phyloP scores from a whole-genome alignment of 2,329 filamentous ascomycete genomes.

The Fusarium mundagurra region DNA sequence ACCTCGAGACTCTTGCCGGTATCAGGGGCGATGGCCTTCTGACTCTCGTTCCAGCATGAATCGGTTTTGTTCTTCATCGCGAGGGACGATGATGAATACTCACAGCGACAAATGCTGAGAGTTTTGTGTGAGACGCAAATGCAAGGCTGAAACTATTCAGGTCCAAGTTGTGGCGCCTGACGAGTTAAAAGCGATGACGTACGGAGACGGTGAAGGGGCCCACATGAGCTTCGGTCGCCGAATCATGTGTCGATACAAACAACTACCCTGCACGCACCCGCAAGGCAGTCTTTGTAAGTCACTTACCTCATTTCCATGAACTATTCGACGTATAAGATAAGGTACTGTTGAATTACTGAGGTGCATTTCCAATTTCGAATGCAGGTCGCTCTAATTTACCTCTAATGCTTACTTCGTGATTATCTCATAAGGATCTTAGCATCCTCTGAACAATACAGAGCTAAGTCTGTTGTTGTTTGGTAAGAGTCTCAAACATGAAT shows the following conservation, averaged over 20 bases:
- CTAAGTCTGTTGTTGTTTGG: no score
- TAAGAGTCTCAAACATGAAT: no score
- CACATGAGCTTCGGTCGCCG: slow-evolving; percentile 14
- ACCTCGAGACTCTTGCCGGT: slow-evolving; percentile 60
- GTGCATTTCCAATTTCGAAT: neutral
- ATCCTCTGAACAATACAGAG: no score
- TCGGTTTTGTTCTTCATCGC: neutral
- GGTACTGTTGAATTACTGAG: neutral
- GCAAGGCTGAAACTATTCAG: slow-evolving; percentile 31
- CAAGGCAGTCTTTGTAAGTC: neutral
- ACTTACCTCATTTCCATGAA: neutral
- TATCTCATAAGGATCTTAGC: no score
- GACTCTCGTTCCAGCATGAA: slow-evolving; percentile 19
- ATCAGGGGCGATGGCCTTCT: slow-evolving; percentile 35
- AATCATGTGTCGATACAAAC: neutral
- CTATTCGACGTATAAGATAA: neutral
- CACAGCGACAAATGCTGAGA: slow-evolving; percentile 4
- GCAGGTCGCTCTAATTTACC: neutral
- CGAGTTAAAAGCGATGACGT: slow-evolving; percentile 28
- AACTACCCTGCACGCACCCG: neutral
- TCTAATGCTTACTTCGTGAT: no score
- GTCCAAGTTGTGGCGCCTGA: slow-evolving; percentile 22
- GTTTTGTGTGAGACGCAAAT: slow-evolving; percentile 28
- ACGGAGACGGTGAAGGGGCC: slow-evolving; percentile 13
- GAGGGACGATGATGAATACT: slow-evolving; percentile 1